Base-by-base conservation (phyloP, 805 yeast genomes). In the Jamesozyma rosinii region DNA sequence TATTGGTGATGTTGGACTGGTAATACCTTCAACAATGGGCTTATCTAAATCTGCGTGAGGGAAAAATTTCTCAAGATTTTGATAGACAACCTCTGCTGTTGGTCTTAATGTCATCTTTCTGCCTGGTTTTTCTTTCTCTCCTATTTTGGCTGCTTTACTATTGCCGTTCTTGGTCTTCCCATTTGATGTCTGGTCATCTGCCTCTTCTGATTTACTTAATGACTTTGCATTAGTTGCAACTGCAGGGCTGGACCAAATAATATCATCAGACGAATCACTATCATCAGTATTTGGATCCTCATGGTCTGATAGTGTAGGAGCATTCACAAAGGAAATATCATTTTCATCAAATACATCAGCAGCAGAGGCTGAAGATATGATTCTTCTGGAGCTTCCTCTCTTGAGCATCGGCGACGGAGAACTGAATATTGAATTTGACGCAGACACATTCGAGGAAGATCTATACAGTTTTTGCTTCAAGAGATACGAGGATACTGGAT, bases 41-140 rank as follows among this genome's bases (percentile, higher is more conserved):
- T 82, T 83, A 59, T 92, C 99, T 47, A 92, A 71, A 63, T 90
- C 90, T 0, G 97, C 80, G 53, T 83, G 75, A 0, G 98, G 98
- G 70, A 92, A 92, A 59, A 84, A 92, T 55, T 77, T 76, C 52
- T 92, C 99, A 48, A 92, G 73, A 54, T 92, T 89, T 44, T 87
- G 86, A 59, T 89, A 92, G 26, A 92, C 82, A 35, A 85, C 94
- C 56, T 90, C 97, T 1, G 95, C 83, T 0, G 97, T 88, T 2
- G 99, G 99, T 59, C 99, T 77, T 14, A 92, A 81, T 6, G 82
- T 79, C 86, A 81, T 77, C 43, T 65, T 66, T 22, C 64, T 54
- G 4, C 42, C 39, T 14, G 54, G 20, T 10, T 44, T 30, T 35
- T 44, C 41, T 33, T 42, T 24, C 35, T 42, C 22, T 27, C 38